These are phyloP conservation scores for Galerina sulciceps DNA, from an alignment of 768 basidiomycete genomes.

Conservation along the genomic window DNA sequence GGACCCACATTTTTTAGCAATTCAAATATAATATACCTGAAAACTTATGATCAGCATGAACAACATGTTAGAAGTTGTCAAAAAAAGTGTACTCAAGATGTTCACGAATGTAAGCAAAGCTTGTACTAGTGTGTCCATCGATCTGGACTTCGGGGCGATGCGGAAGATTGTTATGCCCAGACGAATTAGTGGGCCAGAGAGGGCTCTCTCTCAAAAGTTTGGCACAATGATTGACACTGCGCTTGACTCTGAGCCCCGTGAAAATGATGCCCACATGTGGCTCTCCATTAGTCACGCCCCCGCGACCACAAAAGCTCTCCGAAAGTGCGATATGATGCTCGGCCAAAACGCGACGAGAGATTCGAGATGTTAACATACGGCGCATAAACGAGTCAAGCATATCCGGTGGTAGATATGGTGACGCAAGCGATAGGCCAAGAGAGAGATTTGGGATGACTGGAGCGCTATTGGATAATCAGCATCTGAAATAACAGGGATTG, in stretches of 20 bases:
- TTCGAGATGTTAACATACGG: slow-evolving; percentile 89
- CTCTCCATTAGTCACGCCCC: slow-evolving; percentile 41
- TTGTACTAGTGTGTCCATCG: slow-evolving; percentile 72
- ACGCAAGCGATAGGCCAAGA: slow-evolving; percentile 84
- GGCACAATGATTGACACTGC: slow-evolving; percentile 72
- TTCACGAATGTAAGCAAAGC: slow-evolving; percentile 84
- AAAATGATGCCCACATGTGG: slow-evolving; percentile 86
- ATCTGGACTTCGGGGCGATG: slow-evolving; percentile 68
- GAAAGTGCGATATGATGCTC: slow-evolving; percentile 90
- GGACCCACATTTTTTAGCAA: slow-evolving; percentile 81
- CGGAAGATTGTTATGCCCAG: slow-evolving; percentile 24
- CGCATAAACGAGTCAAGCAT: slow-evolving; percentile 86
- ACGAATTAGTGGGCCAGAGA: slow-evolving; percentile 43
- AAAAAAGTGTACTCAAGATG: slow-evolving; percentile 71
- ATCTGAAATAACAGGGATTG: slow-evolving; percentile 4
- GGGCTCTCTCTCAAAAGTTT: slow-evolving; percentile 56
- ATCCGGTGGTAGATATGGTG: slow-evolving; percentile 77
- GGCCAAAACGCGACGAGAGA: slow-evolving; percentile 85
- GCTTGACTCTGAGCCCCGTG: slow-evolving; percentile 71
- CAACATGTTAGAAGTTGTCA: background rate
- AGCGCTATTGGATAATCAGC: slow-evolving; percentile 44
- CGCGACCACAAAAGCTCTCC: slow-evolving; percentile 48
- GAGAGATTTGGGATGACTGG: slow-evolving; percentile 81
- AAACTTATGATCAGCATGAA: background rate
- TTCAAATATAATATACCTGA: slow-evolving; percentile 86